Conservation (phyloP, 2,329 filamentous ascomycete genomes). For the Teratosphaeria zuluensis region DNA sequence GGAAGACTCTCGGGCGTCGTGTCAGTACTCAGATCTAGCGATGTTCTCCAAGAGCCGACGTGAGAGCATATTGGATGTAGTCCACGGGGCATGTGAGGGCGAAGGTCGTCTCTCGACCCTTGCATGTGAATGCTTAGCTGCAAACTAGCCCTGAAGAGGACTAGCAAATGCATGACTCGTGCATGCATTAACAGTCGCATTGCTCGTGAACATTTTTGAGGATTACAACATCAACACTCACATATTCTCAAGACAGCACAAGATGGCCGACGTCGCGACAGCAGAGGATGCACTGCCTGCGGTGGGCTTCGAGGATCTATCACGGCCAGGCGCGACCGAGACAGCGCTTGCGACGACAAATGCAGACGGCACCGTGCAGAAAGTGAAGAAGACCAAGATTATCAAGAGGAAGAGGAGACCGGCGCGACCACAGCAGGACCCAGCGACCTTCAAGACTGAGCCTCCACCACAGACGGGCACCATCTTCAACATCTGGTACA, state of each 20-base stretch:
- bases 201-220: neutral
- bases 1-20: no score
- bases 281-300: constrained; percentile 3
- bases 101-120: neutral
- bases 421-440: constrained; percentile 82
- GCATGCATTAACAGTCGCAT: neutral
- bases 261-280: constrained; percentile 12
- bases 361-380: constrained; percentile 29
- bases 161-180: neutral
- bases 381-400: constrained; percentile 77
- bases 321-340: constrained; percentile 10
- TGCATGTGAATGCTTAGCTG: neutral
- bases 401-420: constrained; percentile 84
- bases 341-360: constrained; percentile 13
- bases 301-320: constrained; percentile 12
- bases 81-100: no score
- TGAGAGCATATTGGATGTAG: no score
- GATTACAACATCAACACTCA: neutral
- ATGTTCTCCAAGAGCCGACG: no score
- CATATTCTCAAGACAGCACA: neutral
- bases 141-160: neutral
- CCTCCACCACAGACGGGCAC: constrained; percentile 87
- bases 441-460: constrained; percentile 70
- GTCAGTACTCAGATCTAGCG: no score
- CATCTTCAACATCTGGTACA: constrained; percentile 95